phyloP scores from a whole-genome alignment of 768 basidiomycete genomes.

The Xerocomus brunneocitrinus region DNA sequence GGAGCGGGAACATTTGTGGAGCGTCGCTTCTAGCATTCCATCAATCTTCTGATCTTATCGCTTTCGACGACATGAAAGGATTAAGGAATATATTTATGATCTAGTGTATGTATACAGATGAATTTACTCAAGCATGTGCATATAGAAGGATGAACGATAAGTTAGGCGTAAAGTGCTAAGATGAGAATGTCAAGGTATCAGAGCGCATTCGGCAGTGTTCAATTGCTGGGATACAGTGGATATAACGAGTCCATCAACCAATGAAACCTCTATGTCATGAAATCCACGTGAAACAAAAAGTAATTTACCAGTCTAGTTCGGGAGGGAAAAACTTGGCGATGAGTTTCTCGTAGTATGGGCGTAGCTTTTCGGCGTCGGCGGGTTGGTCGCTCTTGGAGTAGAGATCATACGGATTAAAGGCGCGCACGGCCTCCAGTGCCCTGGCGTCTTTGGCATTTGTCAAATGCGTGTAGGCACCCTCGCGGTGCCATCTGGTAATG shows the following conservation, averaged over 20 bases:
- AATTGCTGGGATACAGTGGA: constrained; percentile 1
- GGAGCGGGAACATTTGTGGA: constrained; percentile 16
- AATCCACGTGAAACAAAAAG: background rate
- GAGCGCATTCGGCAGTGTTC: background rate
- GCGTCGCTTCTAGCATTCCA: background rate
- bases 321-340: constrained; percentile 86
- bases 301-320: constrained; percentile 68
- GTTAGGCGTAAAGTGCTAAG: constrained; percentile 1
- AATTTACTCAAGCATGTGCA: constrained; percentile 2
- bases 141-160: constrained; percentile 15
- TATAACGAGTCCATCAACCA: constrained; percentile 2
- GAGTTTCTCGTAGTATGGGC: constrained; percentile 78
- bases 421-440: constrained; percentile 68
- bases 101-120: background rate
- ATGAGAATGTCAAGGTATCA: background rate
- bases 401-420: constrained; percentile 93
- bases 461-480: constrained; percentile 78
- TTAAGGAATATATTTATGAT: background rate
- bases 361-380: constrained; percentile 55
- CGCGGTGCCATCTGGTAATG: constrained; percentile 71
- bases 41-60: constrained; percentile 16
- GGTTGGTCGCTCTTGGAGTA: constrained; percentile 85
- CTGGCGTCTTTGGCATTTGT: constrained; percentile 65
- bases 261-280: constrained; percentile 6
- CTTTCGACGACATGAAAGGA: background rate